Evolutionary conservation across 1,139 yeast species (phyloP), one percentile per base, ranked within the genome.

Genomic region (Yamadazyma trypodendri): DNA sequence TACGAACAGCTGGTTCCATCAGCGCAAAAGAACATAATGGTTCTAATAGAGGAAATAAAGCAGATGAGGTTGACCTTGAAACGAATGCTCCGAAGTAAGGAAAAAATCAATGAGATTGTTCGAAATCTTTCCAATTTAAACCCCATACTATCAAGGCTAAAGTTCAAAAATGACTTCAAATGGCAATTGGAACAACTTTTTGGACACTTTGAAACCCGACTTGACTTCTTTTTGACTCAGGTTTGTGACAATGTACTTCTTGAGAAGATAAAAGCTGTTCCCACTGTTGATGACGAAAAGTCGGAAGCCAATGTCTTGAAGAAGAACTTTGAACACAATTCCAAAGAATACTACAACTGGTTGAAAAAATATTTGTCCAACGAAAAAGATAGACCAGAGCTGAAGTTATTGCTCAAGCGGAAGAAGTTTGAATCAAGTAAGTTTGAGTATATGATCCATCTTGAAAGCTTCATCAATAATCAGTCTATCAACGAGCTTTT

Each of bases 291-390:
- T 16, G 50, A 48, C 23, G 48, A 45, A 24, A 48, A 52, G 36
- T 43, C 50, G 28, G 63, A 58, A 34, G 35, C 55, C 23, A 35
- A 37, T 13, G 43, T 40, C 14, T 40, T 68, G 35, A 75, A 72
- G 50, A 75, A 78, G 39, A 75, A 69, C 31, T 85, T 85, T 57
- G 94, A 85, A 50, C 84, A 77, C 36, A 84, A 79, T 43, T 79
- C 89, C 1, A 77, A 81, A 43, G 88, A 82, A 38, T 87, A 77
- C 55, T 86, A 87, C 54, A 75, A 77, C 28, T 85, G 92, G 89
- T 61, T 84, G 30, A 77, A 84, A 36, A 76, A 84, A 44, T 80
- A 82, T 46, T 61, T 84, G 32, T 69, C 87, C 7, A 79, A 81
- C 46, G 87, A 83, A 41, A 81, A 79, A 45, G 75, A 72, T 27